These are phyloP conservation scores for Apiospora rasikravindrae DNA, from an alignment of 2,329 filamentous ascomycete genomes.

Conservation along the genomic window DNA sequence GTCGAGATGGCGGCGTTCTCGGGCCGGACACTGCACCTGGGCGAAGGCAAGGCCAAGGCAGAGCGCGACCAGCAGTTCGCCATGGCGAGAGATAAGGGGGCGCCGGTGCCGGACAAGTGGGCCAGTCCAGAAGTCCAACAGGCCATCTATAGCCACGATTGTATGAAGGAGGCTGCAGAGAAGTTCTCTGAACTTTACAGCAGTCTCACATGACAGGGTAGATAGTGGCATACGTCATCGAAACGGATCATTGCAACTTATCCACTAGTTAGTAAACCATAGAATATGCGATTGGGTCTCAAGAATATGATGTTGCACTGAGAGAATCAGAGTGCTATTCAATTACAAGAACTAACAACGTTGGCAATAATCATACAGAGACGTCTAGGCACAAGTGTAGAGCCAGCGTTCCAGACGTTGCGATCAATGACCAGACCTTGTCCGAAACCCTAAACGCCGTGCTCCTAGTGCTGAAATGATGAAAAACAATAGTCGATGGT, in stretches of 20 bases:
- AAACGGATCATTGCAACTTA: no score
- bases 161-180: constrained; percentile 58
- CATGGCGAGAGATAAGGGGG: constrained; percentile 53
- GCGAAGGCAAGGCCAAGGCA: constrained; percentile 62
- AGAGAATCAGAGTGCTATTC: not conserved
- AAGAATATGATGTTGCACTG: not conserved
- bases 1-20: constrained; percentile 60
- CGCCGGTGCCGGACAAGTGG: constrained; percentile 69
- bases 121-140: constrained; percentile 71
- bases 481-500: not conserved
- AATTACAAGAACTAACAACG: constrained; percentile 1
- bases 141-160: constrained; percentile 70
- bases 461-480: not conserved
- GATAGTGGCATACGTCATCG: not conserved
- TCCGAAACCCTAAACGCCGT: not conserved
- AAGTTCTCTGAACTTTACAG: constrained; percentile 55
- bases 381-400: not conserved
- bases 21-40: constrained; percentile 61
- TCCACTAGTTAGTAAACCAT: not conserved
- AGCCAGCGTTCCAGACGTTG: constrained; percentile 4
- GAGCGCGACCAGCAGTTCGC: constrained; percentile 63
- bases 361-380: not conserved
- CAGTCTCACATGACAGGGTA: constrained; percentile 26
- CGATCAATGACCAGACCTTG: not conserved
- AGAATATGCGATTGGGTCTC: not conserved